Base-by-base conservation (phyloP, 1,284 basidiomycete genomes). In the Ceratobasidium sp. region DNA sequence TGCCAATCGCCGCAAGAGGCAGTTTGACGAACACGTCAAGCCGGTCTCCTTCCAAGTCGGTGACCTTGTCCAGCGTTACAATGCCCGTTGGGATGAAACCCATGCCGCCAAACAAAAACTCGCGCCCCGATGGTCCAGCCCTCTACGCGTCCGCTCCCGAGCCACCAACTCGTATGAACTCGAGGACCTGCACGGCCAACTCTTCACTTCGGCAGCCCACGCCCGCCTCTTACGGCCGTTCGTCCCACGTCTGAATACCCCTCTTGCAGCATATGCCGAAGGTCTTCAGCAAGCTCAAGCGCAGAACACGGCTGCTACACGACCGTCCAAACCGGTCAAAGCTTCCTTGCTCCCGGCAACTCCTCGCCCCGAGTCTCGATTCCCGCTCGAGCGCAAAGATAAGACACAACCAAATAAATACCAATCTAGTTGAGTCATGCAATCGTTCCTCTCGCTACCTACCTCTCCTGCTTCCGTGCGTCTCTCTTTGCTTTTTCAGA, bases 11-110 rank as follows among this genome's bases (percentile, higher is more conserved):
- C 41, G 70, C 12, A 75, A 75, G 34, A 18, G n/a, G 18, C 16
- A 21, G 14, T 75, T 72, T 39, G 70, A 75, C 52, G 45, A 36
- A 46, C 18, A 50, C 16, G 62, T 69, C 23, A 71, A 53, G 41
- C 46, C 34, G 21, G 26, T 53, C 1, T 34, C 26, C 2, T 71
- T 65, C 48, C 36, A 69, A 39, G 18, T 50, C 3, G 74, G 73
- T 1, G 73, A 75, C 32, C 32, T 74, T 4, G 74, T 74, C 18
- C 74, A 75, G 41, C 58, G 70, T 6, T 75, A 75, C 61, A 55
- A 75, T 26, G 41, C 69, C 3, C 64, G 61, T 1, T 50, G 55
- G 26, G 73, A 75, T n/a, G 46, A 53, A 14, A 74, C 60, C 8
- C 58, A 58, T 23, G 32, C 32, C 23, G 53, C 70, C 32, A 23